phyloP scores from a whole-genome alignment of 2,329 filamentous ascomycete genomes.

The Talaromyces funiculosus region DNA sequence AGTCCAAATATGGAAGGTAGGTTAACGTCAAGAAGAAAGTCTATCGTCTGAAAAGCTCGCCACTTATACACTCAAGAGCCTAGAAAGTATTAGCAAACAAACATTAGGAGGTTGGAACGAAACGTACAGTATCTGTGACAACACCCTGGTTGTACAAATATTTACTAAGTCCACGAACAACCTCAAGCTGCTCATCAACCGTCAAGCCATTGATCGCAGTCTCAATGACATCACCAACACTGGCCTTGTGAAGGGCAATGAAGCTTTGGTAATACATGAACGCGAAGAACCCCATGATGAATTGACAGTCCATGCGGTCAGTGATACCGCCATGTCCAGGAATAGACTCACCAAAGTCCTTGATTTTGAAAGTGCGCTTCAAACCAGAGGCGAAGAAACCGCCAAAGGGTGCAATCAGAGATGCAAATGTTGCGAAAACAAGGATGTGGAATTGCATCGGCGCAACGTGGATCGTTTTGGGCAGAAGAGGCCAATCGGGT shows the following conservation, averaged over 20 bases:
- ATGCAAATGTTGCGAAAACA: constrained; percentile 86
- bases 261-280: constrained; percentile 99
- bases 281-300: constrained; percentile 98
- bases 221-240: constrained; percentile 82
- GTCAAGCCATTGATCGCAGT: constrained; percentile 83
- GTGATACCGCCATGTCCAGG: constrained; percentile 97
- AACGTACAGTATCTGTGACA: constrained; percentile 49
- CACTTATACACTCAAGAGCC: constrained; percentile 34
- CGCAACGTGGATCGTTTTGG: constrained; percentile 68
- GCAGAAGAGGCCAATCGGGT: constrained; percentile 64
- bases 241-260: constrained; percentile 81
- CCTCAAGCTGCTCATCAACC: constrained; percentile 82
- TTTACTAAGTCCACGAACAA: constrained; percentile 57
- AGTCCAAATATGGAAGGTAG: background rate
- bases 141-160: constrained; percentile 60
- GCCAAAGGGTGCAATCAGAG: constrained; percentile 92
- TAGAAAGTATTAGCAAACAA: constrained; percentile 19
- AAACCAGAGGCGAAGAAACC: constrained; percentile 97
- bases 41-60: constrained; percentile 30
- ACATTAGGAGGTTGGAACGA: background rate
- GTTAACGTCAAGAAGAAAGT: background rate
- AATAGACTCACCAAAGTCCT: constrained; percentile 98
- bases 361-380: constrained; percentile 99
- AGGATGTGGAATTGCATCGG: constrained; percentile 94
- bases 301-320: constrained; percentile 98